Evolutionary conservation across 2,329 filamentous ascomycete genomes (phyloP).

Genomic region (Acarospora socialis): DNA sequence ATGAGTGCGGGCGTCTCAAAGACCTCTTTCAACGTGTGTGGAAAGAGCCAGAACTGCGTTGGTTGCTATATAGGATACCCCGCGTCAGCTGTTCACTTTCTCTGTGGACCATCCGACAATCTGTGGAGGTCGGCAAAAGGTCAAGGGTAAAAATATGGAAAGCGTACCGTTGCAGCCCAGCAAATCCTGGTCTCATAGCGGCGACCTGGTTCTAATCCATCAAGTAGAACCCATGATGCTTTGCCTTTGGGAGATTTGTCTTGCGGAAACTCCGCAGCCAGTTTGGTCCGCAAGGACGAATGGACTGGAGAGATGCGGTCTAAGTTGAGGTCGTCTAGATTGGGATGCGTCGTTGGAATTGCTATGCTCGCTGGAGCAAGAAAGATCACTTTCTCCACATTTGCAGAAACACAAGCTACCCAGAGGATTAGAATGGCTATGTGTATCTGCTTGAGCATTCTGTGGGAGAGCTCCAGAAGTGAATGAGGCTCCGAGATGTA

Average conservation of each 20-base stretch:
- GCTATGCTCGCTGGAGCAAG: conserved; percentile 48
- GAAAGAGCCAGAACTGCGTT: conserved; percentile 58
- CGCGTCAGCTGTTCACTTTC: no score
- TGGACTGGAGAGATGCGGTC: conserved; percentile 46
- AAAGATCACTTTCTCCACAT: conserved; percentile 88
- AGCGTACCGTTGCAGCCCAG: conserved; percentile 78
- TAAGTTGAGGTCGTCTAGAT: conserved; percentile 47
- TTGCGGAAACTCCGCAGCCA: conserved; percentile 56
- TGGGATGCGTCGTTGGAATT: conserved; percentile 41
- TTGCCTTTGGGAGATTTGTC: conserved; percentile 38
- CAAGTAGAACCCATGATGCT: conserved; percentile 66
- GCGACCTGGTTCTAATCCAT: conserved; percentile 51
- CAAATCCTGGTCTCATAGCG: conserved; percentile 87
- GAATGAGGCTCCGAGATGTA: no score
- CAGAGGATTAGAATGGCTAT: conserved; percentile 14
- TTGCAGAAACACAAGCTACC: conserved; percentile 36
- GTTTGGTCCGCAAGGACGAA: conserved; percentile 44
- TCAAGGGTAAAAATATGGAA: neutral
- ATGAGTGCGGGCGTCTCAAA: conserved; percentile 49
- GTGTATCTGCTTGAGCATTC: no score
- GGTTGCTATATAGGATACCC: conserved; percentile 51
- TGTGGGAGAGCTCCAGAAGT: no score
- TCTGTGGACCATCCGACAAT: conserved; percentile 1
- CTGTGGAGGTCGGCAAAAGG: conserved; percentile 1
- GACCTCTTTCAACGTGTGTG: conserved; percentile 46